phyloP scores from a whole-genome alignment of 2,329 filamentous ascomycete species.

The Escovopsis sp. region DNA sequence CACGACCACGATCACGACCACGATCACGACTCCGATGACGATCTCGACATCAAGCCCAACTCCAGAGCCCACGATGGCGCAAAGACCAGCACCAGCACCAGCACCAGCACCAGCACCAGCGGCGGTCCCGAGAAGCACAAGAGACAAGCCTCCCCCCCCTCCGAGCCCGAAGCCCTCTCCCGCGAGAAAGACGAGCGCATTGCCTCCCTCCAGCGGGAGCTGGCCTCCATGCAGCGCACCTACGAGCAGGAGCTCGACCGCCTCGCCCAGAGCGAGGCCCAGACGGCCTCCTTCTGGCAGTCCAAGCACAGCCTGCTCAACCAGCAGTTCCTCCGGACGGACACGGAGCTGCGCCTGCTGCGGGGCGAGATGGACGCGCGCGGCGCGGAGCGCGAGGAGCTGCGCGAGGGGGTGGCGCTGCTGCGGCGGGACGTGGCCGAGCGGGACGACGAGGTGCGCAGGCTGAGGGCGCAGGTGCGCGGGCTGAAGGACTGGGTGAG shows the following conservation, averaged over 20 bases:
- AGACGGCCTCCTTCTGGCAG: conserved; percentile 43
- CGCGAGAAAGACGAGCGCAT: conserved; percentile 33
- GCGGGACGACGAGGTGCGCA: conserved; percentile 40
- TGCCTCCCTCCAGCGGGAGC: conserved; percentile 34
- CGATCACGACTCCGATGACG: too few relatives aligned
- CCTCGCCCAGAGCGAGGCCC: conserved; percentile 37
- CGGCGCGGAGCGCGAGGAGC: conserved; percentile 31
- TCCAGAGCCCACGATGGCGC: conserved; percentile 4
- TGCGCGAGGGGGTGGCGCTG: conserved; percentile 33
- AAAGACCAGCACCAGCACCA: conserved; percentile 10
- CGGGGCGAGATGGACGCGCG: conserved; percentile 32
- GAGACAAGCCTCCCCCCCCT: conserved; percentile 7
- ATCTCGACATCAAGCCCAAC: conserved; percentile 10
- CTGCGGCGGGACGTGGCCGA: conserved; percentile 29
- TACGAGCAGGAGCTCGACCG: conserved; percentile 38
- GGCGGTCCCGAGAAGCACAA: conserved; percentile 7
- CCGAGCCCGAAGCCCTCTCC: conserved; percentile 12
- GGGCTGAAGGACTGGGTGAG: conserved; percentile 61
- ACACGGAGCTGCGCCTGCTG: conserved; percentile 37
- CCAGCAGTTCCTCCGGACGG: conserved; percentile 34
- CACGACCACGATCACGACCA: too few relatives aligned
- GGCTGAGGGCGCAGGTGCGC: conserved; percentile 42
- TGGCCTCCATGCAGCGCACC: conserved; percentile 35
- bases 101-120: conserved; percentile 1
- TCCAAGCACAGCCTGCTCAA: conserved; percentile 36